Conservation (phyloP, 768 basidiomycete genomes). For the Ramaria sp. region DNA sequence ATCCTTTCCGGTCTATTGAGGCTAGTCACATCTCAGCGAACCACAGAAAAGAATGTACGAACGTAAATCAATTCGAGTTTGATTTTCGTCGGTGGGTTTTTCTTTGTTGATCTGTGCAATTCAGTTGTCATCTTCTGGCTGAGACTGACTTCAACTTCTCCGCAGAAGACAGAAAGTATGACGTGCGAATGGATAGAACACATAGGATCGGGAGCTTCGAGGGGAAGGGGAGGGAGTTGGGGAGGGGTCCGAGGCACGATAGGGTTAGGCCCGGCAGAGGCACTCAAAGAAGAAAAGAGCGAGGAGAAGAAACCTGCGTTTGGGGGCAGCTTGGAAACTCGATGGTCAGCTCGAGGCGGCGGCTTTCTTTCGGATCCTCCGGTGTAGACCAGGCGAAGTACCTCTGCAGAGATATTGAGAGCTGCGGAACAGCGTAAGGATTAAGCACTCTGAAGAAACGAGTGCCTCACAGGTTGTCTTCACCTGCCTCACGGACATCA, state of each 20-base stretch:
- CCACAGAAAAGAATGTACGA: constrained; percentile 15
- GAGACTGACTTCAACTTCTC: constrained; percentile 51
- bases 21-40: neutral
- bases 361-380: constrained; percentile 49
- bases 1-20: constrained; percentile 61
- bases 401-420: constrained; percentile 67
- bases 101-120: constrained; percentile 87
- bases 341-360: constrained; percentile 16
- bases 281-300: constrained; percentile 26
- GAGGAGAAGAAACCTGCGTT: constrained; percentile 29
- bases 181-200: constrained; percentile 43
- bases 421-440: constrained; percentile 27
- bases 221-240: constrained; percentile 24
- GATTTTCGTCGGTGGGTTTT: constrained; percentile 71
- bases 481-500: constrained; percentile 63
- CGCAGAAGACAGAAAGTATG: constrained; percentile 53
- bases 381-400: constrained; percentile 71
- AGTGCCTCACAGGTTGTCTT: constrained; percentile 46
- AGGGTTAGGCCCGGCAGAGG: constrained; percentile 16
- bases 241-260: constrained; percentile 25
- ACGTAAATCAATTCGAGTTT: constrained; percentile 82
- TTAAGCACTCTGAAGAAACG: constrained; percentile 5
- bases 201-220: constrained; percentile 17
- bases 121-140: constrained; percentile 61
- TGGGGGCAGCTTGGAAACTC: constrained; percentile 13